Conservation (phyloP, 495 filamentous ascomycete genomes). For the Opeltia flavorubescens region DNA sequence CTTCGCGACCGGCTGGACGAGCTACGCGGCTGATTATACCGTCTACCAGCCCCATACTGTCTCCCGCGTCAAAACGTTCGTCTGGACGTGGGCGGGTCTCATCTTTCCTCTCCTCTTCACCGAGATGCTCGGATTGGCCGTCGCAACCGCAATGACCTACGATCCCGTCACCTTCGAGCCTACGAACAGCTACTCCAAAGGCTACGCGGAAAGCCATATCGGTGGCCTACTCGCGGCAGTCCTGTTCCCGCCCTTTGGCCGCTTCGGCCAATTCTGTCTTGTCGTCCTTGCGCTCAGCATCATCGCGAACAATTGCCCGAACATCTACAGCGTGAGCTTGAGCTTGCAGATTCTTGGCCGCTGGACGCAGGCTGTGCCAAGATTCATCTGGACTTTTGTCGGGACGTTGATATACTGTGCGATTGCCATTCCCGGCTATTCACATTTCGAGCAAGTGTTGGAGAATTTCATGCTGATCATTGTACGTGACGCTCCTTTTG, state of each 20-base stretch:
- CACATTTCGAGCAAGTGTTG: constrained; percentile 54
- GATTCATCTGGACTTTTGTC: constrained; percentile 62
- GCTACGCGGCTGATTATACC: constrained; percentile 70
- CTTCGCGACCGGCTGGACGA: constrained; percentile 71
- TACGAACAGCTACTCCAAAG: constrained; percentile 39
- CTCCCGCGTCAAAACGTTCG: constrained; percentile 47
- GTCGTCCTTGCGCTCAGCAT: constrained; percentile 68
- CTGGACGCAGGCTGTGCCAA: constrained; percentile 52
- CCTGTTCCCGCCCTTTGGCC: constrained; percentile 50
- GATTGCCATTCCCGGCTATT: constrained; percentile 66
- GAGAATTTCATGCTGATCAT: constrained; percentile 71
- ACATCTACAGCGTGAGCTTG: constrained; percentile 70
- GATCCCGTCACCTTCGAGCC: constrained; percentile 23
- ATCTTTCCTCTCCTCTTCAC: constrained; percentile 62
- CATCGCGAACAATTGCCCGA: constrained; percentile 79
- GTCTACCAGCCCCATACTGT: constrained; percentile 59
- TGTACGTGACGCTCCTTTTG: constrained; percentile 17
- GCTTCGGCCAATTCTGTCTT: constrained; percentile 72
- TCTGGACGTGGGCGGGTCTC: constrained; percentile 56
- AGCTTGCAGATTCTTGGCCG: constrained; percentile 58
- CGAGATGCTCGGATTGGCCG: constrained; percentile 63
- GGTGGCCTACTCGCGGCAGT: constrained; percentile 60
- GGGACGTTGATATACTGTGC: constrained; percentile 57
- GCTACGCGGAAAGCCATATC: constrained; percentile 46
- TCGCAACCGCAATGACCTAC: constrained; percentile 44